Base-by-base conservation (phyloP, 2,329 filamentous ascomycete genomes). In the Ceratocystis diversiconidia region DNA sequence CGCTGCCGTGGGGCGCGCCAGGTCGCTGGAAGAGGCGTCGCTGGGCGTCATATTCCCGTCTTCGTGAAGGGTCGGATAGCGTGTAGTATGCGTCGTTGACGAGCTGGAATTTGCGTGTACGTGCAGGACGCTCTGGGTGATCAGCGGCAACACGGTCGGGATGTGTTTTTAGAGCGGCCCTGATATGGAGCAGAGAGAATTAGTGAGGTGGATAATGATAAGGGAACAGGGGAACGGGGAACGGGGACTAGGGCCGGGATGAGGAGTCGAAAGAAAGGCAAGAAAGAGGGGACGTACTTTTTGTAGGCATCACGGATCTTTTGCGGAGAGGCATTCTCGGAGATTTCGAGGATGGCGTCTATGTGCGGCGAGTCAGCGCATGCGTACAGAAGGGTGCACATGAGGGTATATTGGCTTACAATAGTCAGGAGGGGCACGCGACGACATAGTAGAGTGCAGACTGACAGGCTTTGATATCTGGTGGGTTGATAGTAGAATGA, bases 221-320 rank as follows among this genome's bases (percentile, higher is more conserved):
- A 10, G 17, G n/a, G 41, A 43, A 30, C n/a, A 30, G 5, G 17
- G n/a, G 41, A 43, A 30, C n/a, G 55, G 55, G 25, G 2, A 19
- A 7, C 1, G 17, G 22, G 19, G 46, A 8, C 22, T 1, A 10
- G 19, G 10, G 22, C 19, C 48, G 17, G 46, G 46, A 19, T 2
- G 2, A 0, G 17, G 46, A 48, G 19, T 6, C 46, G 46, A 19
- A 48, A 52, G 48, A 15, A 15, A 15, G 46, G 10, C 10, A 41
- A 12, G 36, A 15, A 15, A 8, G 25, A 22, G n/a, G 25, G 30
- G 17, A 59, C 73, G 63, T 72, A 89, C 87, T 88, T 87, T 75
- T 99, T 99, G 80, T 97, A 99, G 62, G 92, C 94, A 80, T 90
- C 88, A 71, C 92, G 88, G 73, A 99, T 87, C 74, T 97, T 88